phyloP scores from a whole-genome alignment of 139 green algal species.

The Chlorella sp. region DNA sequence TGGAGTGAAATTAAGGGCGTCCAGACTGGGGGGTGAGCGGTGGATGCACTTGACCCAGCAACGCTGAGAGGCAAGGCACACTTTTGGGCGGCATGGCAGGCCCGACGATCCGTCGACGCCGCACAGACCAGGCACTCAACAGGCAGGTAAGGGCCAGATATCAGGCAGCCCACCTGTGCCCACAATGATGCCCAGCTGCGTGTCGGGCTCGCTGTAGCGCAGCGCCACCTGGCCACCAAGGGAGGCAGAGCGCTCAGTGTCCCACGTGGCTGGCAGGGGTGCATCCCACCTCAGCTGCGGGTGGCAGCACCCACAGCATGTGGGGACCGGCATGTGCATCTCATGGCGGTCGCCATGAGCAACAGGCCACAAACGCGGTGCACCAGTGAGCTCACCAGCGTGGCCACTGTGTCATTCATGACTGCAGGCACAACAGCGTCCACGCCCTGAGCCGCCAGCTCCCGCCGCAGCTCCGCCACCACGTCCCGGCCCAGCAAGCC shows the following conservation, averaged over 20 bases:
- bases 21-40: no score
- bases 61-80: not conserved
- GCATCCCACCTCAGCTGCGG: no score
- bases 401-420: constrained; percentile 87
- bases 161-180: constrained; percentile 57
- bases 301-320: no score
- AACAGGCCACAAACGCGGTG: no score
- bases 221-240: constrained; percentile 17
- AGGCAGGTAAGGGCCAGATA: no score
- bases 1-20: no score
- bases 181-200: constrained; percentile 79
- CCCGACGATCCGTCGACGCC: not conserved
- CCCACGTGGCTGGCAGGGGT: no score
- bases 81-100: not conserved
- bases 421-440: constrained; percentile 49
- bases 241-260: not conserved
- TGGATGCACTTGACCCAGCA: no score
- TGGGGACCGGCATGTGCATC: no score
- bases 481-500: constrained; percentile 65
- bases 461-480: constrained; percentile 49
- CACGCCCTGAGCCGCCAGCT: constrained; percentile 41
- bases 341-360: no score
- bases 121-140: not conserved
- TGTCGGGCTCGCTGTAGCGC: constrained; percentile 70
- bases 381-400: constrained; percentile 63